Evolutionary conservation across 2,329 filamentous ascomycete species (phyloP), one percentile per base, ranked within the genome.

Genomic region (Ceratocystis smalleyi): DNA sequence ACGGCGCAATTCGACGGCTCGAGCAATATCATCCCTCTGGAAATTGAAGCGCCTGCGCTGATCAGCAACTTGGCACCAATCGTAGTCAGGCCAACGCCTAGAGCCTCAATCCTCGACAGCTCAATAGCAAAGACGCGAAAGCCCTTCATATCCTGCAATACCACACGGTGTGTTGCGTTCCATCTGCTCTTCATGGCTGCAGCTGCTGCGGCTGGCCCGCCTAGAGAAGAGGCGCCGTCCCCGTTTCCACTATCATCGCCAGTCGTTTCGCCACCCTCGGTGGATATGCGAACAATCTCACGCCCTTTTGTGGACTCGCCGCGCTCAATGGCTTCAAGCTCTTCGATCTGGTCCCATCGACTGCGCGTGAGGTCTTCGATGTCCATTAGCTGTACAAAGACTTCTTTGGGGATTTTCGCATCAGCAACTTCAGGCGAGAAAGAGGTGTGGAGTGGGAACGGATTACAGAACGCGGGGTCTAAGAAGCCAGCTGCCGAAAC

Each of bases 51-150:
- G 4, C 82, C 79, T 68, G 83, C 78, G 68, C 78, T 83, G 60
- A 99, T 73, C 49, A 96, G 70, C 27, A 96, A 71, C 76, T 99
- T 99, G 69, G 85, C 81, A 1, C 94, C 94, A 67, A 97, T 91
- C 59, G 78, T 74, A 8, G 79, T 79, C 74, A 85, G 85, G 4
- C 79, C 80, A 5, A 91, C 73, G 0, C 80, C 83, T 6, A 96
- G 74, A 2, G 81, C 83, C 7, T 83, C 79, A 17, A 95, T 79
- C 8, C 79, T 77, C 67, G 76, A 77, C 61, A 95, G 72, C 74
- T 97, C 91, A 60, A 96, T 75, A 0, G 79, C 91, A 69, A 85
- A 89, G 0, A 87, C 77, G 68, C 82, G 85, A 12, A 78, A 81
- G 0, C 89, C 91, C 7, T 75, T 80, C 57, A 82, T 82, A 75